Evolutionary conservation across 1,284 basidiomycete species (phyloP).

Genomic region (Fereydounia khargensis): DNA sequence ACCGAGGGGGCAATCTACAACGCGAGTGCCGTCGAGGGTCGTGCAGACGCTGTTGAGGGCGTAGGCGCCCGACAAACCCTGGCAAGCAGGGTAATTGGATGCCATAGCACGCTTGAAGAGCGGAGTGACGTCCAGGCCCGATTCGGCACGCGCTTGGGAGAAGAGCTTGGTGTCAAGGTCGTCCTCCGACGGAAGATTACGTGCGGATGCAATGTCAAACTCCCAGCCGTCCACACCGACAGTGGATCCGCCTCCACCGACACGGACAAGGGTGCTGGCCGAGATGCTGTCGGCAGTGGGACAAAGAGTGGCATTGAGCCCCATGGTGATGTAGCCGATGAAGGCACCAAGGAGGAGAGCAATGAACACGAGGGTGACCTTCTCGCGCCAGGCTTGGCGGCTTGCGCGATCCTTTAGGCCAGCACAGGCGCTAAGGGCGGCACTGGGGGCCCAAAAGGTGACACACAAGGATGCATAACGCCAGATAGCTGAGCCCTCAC

Average conservation of each 20-base stretch:
- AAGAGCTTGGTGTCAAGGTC: constrained; percentile 65
- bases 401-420: constrained; percentile 40
- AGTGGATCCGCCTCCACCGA: constrained; percentile 21
- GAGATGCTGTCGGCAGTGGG: constrained; percentile 62
- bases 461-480: constrained; percentile 26
- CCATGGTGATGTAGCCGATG: constrained; percentile 91
- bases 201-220: constrained; percentile 68
- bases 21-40: constrained; percentile 42
- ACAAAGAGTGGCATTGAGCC: constrained; percentile 87
- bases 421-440: constrained; percentile 57
- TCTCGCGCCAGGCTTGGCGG: constrained; percentile 56
- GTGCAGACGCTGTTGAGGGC: constrained; percentile 74
- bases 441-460: constrained; percentile 54
- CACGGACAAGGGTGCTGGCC: constrained; percentile 25
- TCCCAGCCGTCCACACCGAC: constrained; percentile 76
- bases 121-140: constrained; percentile 83
- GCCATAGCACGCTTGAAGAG: constrained; percentile 63
- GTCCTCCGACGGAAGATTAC: constrained; percentile 61
- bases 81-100: constrained; percentile 62
- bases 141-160: constrained; percentile 60
- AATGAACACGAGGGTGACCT: constrained; percentile 47
- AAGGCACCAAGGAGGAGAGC: constrained; percentile 67
- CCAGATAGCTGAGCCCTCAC: constrained; percentile 33
- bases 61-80: constrained; percentile 61
- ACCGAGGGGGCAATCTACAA: constrained; percentile 64